These are phyloP conservation scores for Hyaloscypha finlandica DNA, from an alignment of 495 filamentous ascomycete species.

Conservation along the genomic window DNA sequence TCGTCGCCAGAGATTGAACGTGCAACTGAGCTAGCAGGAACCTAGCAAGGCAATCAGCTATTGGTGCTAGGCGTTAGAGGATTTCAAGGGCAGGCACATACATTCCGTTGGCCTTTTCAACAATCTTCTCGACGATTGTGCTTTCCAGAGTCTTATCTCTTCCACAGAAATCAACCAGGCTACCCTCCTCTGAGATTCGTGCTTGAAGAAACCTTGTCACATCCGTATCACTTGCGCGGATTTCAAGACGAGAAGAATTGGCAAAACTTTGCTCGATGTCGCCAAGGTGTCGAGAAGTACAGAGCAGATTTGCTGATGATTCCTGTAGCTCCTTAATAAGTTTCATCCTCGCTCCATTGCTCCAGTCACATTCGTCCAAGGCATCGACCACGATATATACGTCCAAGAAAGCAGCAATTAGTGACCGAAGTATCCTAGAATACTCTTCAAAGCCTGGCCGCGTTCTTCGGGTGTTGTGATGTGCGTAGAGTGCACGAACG, in stretches of 20 bases:
- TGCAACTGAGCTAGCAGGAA: too few species aligned
- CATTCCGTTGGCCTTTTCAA: too few species aligned
- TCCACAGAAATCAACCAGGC: too few species aligned
- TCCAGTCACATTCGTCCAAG: background rate
- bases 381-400: conserved; percentile 2
- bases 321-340: too few species aligned
- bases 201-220: conserved; percentile 1
- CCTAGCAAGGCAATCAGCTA: too few species aligned
- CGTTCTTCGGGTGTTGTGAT: background rate
- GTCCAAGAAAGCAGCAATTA: background rate
- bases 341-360: background rate
- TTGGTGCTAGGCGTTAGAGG: too few species aligned
- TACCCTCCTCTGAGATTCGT: background rate
- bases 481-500: background rate
- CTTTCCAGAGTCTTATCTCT: too few species aligned
- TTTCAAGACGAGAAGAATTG: conserved; percentile 13
- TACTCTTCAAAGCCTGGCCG: background rate
- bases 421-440: background rate
- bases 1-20: too few species aligned
- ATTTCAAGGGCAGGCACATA: too few species aligned
- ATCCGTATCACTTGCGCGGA: conserved; percentile 13
- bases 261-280: background rate
- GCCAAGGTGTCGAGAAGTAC: background rate
- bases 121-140: too few species aligned
- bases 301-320: background rate